Evolutionary conservation across 495 filamentous ascomycete genomes (phyloP).

Genomic region (Aspergillus incahuasiensis): DNA sequence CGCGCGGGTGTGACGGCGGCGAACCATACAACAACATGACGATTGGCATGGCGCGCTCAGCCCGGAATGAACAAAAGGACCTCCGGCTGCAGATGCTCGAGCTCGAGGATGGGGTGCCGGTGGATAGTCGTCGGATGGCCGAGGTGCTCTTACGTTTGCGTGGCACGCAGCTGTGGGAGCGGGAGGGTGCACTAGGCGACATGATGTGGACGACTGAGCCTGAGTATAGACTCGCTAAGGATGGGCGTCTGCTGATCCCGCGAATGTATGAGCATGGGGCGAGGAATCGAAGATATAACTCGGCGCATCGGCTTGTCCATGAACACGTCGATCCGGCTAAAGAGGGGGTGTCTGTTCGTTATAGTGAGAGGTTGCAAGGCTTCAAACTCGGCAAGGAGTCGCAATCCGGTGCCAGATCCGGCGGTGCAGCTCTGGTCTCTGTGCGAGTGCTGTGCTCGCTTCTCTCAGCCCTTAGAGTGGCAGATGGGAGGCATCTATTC

Average conservation of each 20-base stretch:
- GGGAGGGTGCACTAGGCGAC: neutral
- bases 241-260: conserved; percentile 22
- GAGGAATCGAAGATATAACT: too few relatives aligned
- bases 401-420: neutral
- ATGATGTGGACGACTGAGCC: conserved; percentile 29
- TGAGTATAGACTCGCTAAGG: conserved; percentile 18
- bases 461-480: neutral
- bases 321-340: too few relatives aligned
- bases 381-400: too few relatives aligned
- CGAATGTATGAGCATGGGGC: neutral
- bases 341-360: too few relatives aligned
- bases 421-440: neutral
- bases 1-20: neutral
- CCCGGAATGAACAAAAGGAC: too few relatives aligned
- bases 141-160: neutral
- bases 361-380: too few relatives aligned
- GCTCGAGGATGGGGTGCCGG: too few relatives aligned
- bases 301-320: too few relatives aligned
- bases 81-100: too few relatives aligned
- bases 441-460: neutral
- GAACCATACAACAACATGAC: conserved; percentile 2
- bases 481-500: too few relatives aligned
- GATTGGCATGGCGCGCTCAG: too few relatives aligned
- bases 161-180: neutral
- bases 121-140: neutral